These are phyloP conservation scores for Spatholobus suberectus DNA, from an alignment of 306 rosid genomes.

Conservation along the genomic window DNA sequence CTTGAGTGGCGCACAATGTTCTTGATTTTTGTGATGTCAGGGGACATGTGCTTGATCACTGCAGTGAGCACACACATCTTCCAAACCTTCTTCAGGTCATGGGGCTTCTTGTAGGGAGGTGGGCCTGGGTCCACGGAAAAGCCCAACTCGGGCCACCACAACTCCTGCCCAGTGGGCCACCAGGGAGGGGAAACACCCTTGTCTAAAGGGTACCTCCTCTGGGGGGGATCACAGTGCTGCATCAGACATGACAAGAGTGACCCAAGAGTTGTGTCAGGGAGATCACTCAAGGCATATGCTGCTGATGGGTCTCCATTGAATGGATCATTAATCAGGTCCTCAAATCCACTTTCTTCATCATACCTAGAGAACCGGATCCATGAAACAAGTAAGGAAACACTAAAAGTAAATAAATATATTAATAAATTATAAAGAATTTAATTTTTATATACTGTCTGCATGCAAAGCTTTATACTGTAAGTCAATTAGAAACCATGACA, in stretches of 20 bases:
- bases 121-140: conserved; percentile 51
- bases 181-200: conserved; percentile 77
- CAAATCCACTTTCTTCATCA: conserved; percentile 52
- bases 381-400: neutral
- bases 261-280: conserved; percentile 69
- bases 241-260: conserved; percentile 65
- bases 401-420: neutral
- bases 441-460: too few relatives aligned
- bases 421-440: too few relatives aligned
- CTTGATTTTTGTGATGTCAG: conserved; percentile 60
- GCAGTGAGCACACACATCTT: conserved; percentile 69
- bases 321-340: neutral
- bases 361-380: conserved; percentile 40
- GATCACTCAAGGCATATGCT: conserved; percentile 53
- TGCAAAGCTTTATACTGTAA: too few relatives aligned
- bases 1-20: conserved; percentile 60
- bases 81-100: conserved; percentile 80
- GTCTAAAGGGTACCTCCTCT: conserved; percentile 68
- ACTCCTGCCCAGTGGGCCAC: conserved; percentile 79
- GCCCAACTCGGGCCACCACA: conserved; percentile 67
- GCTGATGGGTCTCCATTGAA: conserved; percentile 33
- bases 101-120: conserved; percentile 85
- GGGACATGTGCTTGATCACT: conserved; percentile 74
- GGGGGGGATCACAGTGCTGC: conserved; percentile 82
- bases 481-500: too few relatives aligned